Percentiles rank a stretch among this genome's conserved stretches.
These are phyloP conservation scores for Tolypocladium sp. DNA, from an alignment of 2,329 filamentous ascomycete genomes.

Conservation along the genomic window DNA sequence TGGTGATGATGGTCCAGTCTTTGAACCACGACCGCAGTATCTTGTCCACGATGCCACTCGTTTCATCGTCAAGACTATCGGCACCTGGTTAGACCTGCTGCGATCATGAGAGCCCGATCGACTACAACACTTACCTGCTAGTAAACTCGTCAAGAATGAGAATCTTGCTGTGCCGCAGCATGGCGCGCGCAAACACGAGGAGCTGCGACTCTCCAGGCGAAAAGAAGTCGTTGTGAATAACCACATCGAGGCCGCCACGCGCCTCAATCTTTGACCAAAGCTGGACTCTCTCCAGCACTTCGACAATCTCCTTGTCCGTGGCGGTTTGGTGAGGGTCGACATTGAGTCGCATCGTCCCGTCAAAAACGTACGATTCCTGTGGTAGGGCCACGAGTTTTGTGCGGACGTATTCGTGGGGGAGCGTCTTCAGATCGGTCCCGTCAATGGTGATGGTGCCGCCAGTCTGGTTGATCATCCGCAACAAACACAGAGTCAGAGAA, in stretches of 20 bases:
- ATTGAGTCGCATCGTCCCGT: not conserved
- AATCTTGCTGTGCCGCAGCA: not conserved
- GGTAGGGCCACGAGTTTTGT: not conserved
- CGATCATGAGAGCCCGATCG: not conserved
- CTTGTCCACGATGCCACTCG: not conserved
- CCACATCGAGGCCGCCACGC: not conserved
- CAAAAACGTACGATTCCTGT: not conserved
- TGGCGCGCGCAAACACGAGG: not conserved
- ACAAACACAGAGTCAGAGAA: not conserved
- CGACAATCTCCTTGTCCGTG: not conserved
- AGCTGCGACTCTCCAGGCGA: not conserved
- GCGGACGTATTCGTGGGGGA: not conserved
- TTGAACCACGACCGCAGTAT: not conserved
- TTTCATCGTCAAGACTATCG: not conserved
- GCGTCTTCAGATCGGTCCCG: not conserved
- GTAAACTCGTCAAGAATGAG: not conserved
- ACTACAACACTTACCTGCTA: not conserved
- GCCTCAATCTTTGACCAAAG: not conserved
- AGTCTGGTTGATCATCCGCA: not conserved
- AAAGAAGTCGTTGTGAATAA: not conserved
- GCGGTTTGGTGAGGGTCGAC: not conserved
- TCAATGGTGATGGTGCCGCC: not conserved
- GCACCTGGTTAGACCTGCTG: not conserved
- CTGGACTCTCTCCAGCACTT: not conserved
- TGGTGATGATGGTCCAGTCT: not conserved